Base-by-base conservation (phyloP, 2,329 filamentous ascomycete species). In the Graphilbum sp. region DNA sequence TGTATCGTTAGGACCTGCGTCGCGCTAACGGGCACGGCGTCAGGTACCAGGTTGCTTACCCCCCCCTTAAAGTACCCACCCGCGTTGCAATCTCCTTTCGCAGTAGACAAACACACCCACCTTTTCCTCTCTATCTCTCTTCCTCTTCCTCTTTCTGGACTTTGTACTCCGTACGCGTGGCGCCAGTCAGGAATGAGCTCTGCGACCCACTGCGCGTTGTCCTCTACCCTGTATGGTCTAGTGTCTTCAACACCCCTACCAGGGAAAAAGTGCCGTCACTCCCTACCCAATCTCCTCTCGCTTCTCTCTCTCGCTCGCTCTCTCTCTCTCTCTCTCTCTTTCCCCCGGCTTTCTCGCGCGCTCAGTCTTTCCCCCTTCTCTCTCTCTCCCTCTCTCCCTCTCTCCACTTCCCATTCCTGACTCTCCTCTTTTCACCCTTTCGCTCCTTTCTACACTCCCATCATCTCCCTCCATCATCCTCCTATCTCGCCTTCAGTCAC, bases 71-170 rank as follows among this genome's bases (percentile, higher is more conserved):
- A 16, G 24, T 37, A 24, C n/a, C 40, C 40, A 35, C 37, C 31
- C 20, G 21, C 31, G 34, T 19, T 23, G 40, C 37, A 42, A 42
- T 42, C 37, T 42, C 40, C 40, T 33, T n/a, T 5, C 13, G 13
- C 31, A 10, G 4, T 29, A 29, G 27, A 12, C 27, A 29, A 29
- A 31, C 33, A 32, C 32, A 24, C 24, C 23, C 23, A 25, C 7
- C 7, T 31, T 27, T 24, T 34, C 25, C 34, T 24, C 17, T 21
- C 20, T 18, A 21, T 15, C 20, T 11, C 32, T 16, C 18, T 16
- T 23, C n/a, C 18, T 21, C 18, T 33, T 34, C 32, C 32, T 34
- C 9, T 17, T 34, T 13, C 8, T 20, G n/a, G 13, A 12, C 17
- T 17, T 5, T 12, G n/a, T n/a, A n/a, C n/a, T n/a, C n/a, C n/a